A percentile compares a stretch with the other conserved stretches of the same genome.
phyloP scores from a whole-genome alignment of 345 rosid genomes.

The Brassica napus region DNA sequence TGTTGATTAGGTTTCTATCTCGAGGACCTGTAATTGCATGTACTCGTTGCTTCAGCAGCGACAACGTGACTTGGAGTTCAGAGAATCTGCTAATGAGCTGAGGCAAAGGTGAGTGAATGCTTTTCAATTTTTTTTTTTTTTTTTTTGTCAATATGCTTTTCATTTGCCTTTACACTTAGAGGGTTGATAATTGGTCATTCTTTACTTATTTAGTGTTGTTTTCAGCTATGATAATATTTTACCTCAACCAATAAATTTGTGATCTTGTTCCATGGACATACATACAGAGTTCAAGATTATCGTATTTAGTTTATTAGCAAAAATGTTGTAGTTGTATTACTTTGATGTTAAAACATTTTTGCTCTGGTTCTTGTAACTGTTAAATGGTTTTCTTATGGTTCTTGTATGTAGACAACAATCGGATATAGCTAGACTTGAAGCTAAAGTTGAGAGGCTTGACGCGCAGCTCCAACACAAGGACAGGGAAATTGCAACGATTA shows the following conservation, averaged over 20 bases:
- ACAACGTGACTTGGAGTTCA: slow-evolving; percentile 85
- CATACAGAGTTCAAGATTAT: neutral
- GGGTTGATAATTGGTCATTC: neutral
- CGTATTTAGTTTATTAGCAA: neutral
- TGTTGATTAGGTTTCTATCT: slow-evolving; percentile 69
- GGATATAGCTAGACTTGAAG: slow-evolving; percentile 88
- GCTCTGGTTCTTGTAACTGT: neutral
- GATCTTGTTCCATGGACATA: neutral
- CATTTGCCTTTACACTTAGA: neutral
- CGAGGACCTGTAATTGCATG: slow-evolving; percentile 93
- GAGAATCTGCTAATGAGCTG: slow-evolving; percentile 93
- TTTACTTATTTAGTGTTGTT: slow-evolving; percentile 18
- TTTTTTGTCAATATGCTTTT: neutral
- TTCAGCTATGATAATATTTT: slow-evolving; percentile 9
- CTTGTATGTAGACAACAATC: slow-evolving; percentile 56
- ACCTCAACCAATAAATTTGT: neutral
- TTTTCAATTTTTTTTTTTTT: neutral
- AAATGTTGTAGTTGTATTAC: neutral
- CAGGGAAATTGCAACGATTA: slow-evolving; percentile 94
- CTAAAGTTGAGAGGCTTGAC: slow-evolving; percentile 95
- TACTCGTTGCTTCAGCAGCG: slow-evolving; percentile 87
- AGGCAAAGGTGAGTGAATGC: slow-evolving; percentile 64
- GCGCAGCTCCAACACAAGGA: slow-evolving; percentile 75
- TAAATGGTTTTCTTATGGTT: neutral
- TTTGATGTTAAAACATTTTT: neutral